Base-by-base conservation (phyloP, 78 protist species). In the Anaeramoeba flamelloides region DNA sequence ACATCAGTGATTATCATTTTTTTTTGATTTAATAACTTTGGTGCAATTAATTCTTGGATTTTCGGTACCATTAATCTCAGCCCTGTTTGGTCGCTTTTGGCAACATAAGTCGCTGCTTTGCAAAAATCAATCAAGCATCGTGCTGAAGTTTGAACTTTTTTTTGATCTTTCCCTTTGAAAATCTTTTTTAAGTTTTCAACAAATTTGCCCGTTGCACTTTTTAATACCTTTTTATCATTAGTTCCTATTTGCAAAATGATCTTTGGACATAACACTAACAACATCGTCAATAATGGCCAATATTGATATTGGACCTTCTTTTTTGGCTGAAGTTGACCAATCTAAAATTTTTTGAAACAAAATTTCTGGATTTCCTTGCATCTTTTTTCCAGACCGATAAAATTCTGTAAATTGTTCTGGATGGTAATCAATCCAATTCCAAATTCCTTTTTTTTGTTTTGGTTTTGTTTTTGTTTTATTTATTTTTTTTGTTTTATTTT, bases 221-320 rank as follows among this genome's bases (percentile, higher is more conserved):
- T 26, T 53, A 53, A 53, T 26, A 17, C 69, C 17, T 53, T 8
- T 53, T 53, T 53, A 53, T 53, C 69, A 26, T 17, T 17, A 8
- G 17, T 53, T 53, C 34, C 17, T 26, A 81, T 74, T 26, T 65
- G 41, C n/a, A 85, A 36, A 76, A 87, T 64, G 1, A 85, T 84
- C 38, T 87, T 87, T 0, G 90, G 90, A 41, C 87, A 87, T 36
- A 87, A 79, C 4, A 84, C 77, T 39, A 87, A 76, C 4, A 87
- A 77, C 87, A 87, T 84, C 1, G 87, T 81, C 40, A 79, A 81
- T 30, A 83, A 69, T 22, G 89, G 89, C 89, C 89, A 86, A 76
- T 79, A 86, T 37, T 64, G 36, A 41, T n/a, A n/a, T n/a, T 82
- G 81, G 36, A 81, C 83, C 22, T 86, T 80, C 33, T 84, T 81